These are phyloP conservation scores for Ligustrum vulgare DNA, from an alignment of 257 asterid species.

Conservation along the genomic window DNA sequence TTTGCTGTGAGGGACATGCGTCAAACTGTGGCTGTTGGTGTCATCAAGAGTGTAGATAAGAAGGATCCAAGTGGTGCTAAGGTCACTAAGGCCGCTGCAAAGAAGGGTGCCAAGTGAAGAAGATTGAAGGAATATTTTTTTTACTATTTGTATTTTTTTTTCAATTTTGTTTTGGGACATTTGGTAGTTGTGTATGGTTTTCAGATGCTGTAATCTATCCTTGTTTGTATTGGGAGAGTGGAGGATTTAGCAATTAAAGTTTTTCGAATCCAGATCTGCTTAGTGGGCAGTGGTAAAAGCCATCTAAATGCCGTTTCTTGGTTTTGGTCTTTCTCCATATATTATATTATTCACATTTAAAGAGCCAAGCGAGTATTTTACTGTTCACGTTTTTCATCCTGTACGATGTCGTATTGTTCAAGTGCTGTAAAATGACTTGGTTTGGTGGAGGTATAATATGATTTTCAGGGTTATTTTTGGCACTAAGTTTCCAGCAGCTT, in stretches of 20 bases:
- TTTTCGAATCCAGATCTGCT: neutral
- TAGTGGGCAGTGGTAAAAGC: neutral
- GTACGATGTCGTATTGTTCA: no score
- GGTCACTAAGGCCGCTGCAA: conserved; percentile 26
- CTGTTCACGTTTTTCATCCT: no score
- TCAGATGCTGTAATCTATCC: neutral
- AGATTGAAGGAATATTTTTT: neutral
- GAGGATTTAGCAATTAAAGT: neutral
- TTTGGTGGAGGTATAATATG: no score
- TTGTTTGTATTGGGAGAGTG: neutral
- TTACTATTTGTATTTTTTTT: neutral
- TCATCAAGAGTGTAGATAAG: conserved; percentile 32
- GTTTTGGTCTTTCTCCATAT: neutral
- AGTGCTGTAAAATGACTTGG: no score
- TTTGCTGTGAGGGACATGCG: conserved; percentile 37
- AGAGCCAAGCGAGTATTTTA: no score
- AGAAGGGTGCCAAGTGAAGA: conserved; percentile 9
- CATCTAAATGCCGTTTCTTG: neutral
- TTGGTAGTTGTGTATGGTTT: neutral
- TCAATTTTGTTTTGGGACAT: neutral
- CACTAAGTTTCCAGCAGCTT: no score
- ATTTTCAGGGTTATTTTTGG: no score
- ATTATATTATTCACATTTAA: no score
- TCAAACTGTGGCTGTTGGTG: conserved; percentile 34
- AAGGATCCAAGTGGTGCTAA: conserved; percentile 31